Base-by-base conservation (phyloP, 78 protist species). In the Fonticula alba region DNA sequence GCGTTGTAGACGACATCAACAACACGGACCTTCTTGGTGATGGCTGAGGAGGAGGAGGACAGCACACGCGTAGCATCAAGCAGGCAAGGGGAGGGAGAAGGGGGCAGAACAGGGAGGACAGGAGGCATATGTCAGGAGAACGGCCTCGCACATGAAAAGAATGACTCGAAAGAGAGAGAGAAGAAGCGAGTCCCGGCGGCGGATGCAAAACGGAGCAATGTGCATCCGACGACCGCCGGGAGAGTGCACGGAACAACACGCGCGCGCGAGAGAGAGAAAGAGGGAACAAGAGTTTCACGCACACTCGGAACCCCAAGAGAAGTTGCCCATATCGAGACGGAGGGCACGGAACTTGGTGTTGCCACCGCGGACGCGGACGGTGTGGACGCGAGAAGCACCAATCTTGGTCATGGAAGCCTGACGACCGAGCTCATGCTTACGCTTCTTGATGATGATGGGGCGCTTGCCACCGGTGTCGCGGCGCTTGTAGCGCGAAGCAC, bases 1-100 rank as follows among this genome's bases (percentile, higher is more conserved):
- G 98, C 95, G 84, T 94, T 92, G 94, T 92, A 96, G 47, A 88
- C 96, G 31, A 93, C 97, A 40, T 85, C 88, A 46, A 92, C 1
- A 72, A 95, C 80, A 55, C 97, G 88, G 74, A 83, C 51, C 72
- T 84, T 83, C 64, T 76, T 73, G 75, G 87, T 69, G 67, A 62
- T n/a, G n/a, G n/a, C n/a, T 40, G 46, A 10, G 5, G 46, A 40
- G 46, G 5, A 10, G 46, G 46, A 40, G 46, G 46, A 40, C 20
- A n/a, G n/a, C n/a, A n/a, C n/a, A n/a, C n/a, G n/a, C n/a, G n/a
- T n/a, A n/a, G n/a, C n/a, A n/a, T n/a, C n/a, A n/a, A n/a, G n/a
- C n/a, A n/a, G n/a, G n/a, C n/a, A n/a, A n/a, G n/a, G n/a, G n/a
- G n/a, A n/a, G n/a, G n/a, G n/a, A n/a, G n/a, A n/a, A n/a, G n/a